Evolutionary conservation across 345 rosid species (phyloP), one percentile per base, ranked within the genome.

Genomic region (Murraya koenigii): DNA sequence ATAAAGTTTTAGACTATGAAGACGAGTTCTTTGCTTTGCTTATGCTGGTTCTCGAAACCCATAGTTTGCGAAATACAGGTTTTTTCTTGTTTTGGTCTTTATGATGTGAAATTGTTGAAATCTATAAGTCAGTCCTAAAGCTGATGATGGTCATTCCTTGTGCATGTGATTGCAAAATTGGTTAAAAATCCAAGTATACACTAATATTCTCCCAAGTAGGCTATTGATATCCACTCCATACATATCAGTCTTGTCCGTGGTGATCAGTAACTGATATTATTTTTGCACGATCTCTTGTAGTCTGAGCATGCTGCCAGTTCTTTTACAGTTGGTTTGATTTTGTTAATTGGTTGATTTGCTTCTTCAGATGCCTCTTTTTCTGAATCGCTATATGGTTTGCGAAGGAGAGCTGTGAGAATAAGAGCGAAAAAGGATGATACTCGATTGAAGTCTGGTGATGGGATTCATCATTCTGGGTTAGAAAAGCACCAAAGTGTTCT

Each of bases 31-130:
- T 88, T 81, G 92, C 95, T 75, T 75, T 90, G 77, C 91, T 96
- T 77, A 92, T 92, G 98, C 84, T 92, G 82, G 83, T 93, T 66
- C 98, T 96, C 5, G 99, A 96, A 84, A 87, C 90, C 44, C 99
- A 94, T 82, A 96, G 99, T 87, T 88, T 96, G 77, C 86, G 97
- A 75, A 96, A 90, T 60, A 94, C 99, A 87, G 99, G 99, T 93
- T 75, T 32, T n/a, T 39, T 41, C 64, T 81, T 9, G 41, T 49
- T 72, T 33, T 41, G 19, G 38, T 28, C 35, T 61, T 54, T 63
- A 35, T 65, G 54, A 49, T 52, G 35, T 23, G 38, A 75, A 47
- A 44, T 23, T 5, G 35, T 38, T 28, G 52, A 28, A 25, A 20
- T 59, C 15, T 11, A 41, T 41, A 44, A 3, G 49, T 13, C 22